A percentile compares a stretch with the other conserved stretches of the same genome.
Conservation (phyloP, 805 yeast species). For the Candida sphagnicola region DNA sequence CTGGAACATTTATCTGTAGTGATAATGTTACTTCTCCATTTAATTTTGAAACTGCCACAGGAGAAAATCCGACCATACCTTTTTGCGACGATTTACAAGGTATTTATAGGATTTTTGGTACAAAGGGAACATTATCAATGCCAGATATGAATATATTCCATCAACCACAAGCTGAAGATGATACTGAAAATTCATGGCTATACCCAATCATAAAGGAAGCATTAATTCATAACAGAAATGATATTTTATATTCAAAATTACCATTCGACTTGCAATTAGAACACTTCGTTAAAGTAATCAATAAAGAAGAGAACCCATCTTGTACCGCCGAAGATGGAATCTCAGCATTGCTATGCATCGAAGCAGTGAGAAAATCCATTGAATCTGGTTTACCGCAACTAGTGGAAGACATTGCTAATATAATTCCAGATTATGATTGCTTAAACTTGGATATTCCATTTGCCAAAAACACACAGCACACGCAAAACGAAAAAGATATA, state of each 20-base stretch:
- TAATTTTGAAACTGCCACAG: conserved; percentile 36
- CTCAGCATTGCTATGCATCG: conserved; percentile 31
- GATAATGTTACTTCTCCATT: conserved; percentile 37
- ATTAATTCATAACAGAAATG: conserved; percentile 11
- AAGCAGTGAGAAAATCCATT: conserved; percentile 31
- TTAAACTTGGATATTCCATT: neutral
- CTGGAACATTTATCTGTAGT: conserved; percentile 35
- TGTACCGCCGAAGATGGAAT: conserved; percentile 38
- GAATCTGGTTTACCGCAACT: conserved; percentile 30
- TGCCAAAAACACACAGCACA: neutral
- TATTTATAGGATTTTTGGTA: conserved; percentile 34
- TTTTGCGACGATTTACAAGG: conserved; percentile 25
- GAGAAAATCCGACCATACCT: conserved; percentile 37
- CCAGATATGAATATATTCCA: conserved; percentile 35
- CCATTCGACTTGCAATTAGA: conserved; percentile 37
- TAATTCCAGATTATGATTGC: conserved; percentile 13
- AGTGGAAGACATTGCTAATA: conserved; percentile 21
- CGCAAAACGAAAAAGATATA: neutral
- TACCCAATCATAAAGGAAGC: conserved; percentile 15
- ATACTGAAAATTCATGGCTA: conserved; percentile 19
- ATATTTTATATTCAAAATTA: conserved; percentile 9
- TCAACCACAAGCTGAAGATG: conserved; percentile 12
- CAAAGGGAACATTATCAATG: conserved; percentile 34
- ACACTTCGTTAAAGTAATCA: conserved; percentile 34
- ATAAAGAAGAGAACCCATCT: conserved; percentile 17